Evolutionary conservation across 2,329 filamentous ascomycete species (phyloP).

Genomic region (Alternaria triticina): DNA sequence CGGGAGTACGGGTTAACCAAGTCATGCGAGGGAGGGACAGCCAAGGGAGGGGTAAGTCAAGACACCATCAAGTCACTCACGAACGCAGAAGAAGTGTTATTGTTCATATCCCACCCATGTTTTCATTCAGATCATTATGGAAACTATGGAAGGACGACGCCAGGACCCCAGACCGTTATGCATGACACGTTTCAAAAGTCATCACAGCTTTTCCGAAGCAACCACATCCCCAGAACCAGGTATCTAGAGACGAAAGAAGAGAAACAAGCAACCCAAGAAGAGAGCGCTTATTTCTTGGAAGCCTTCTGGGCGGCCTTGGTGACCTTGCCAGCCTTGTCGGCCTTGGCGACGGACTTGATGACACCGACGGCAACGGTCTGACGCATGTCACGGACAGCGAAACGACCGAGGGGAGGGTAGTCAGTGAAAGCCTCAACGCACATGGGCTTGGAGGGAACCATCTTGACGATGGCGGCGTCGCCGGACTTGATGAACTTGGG

Average conservation of each 20-base stretch:
- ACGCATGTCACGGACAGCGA: constrained; percentile 98
- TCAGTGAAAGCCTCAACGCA: constrained; percentile 99
- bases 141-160: constrained; percentile 49
- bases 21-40: neutral
- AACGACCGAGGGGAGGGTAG: constrained; percentile 99
- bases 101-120: constrained; percentile 40
- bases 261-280: constrained; percentile 39
- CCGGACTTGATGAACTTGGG: constrained; percentile 99
- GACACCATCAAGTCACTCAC: neutral
- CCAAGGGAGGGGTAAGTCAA: neutral
- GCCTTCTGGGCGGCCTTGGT: constrained; percentile 56
- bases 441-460: constrained; percentile 99
- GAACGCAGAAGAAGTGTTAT: neutral
- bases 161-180: constrained; percentile 46
- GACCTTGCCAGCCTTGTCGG: constrained; percentile 59
- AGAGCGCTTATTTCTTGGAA: constrained; percentile 51
- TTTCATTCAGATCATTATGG: constrained; percentile 50
- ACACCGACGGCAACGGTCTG: constrained; percentile 88
- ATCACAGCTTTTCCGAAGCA: constrained; percentile 48
- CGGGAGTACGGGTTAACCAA: too few relatives aligned
- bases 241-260: constrained; percentile 42
- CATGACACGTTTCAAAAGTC: constrained; percentile 44
- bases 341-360: constrained; percentile 72
- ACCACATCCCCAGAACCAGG: constrained; percentile 47
- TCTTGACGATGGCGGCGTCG: constrained; percentile 99